Base-by-base conservation (phyloP, 805 yeast species). In the Monosporozyma aerobia region DNA sequence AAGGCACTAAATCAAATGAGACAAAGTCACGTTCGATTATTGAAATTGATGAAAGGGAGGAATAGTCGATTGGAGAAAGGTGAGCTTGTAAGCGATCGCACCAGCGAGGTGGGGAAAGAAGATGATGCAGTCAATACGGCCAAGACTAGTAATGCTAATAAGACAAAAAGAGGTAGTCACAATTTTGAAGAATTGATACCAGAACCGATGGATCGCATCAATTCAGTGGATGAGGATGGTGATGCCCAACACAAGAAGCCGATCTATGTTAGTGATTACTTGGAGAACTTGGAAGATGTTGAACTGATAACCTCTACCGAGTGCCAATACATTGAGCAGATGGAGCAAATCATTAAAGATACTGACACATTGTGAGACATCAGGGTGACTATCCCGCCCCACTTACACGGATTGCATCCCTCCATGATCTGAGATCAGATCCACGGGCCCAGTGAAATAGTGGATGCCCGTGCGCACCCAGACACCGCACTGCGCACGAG, bases 11-110 rank as follows among this genome's bases (percentile, higher is more conserved):
- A 66, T n/a, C 69, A 74, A 45, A 70, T 86, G 44, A 79, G 87
- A 56, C 60, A 64, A 10, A 72, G 81, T n/a, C 95, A 88, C 59
- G 58, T 75, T 19, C 73, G 70, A 39, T 63, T 82, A 55, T 60
- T 60, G 55, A 56, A 57, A 55, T 54, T 61, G 54, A 64, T 71
- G 73, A 67, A 64, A 64, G 64, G 59, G 50, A 60, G 64, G 48
- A 58, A 59, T 45, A 58, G 51, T 49, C 50, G 57, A 50, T 52
- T 56, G 44, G 47, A 51, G 51, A 43, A 53, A 19, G 40, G 44
- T 6, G 53, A 44, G 3, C 27, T 16, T 16, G 30, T 27, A 5
- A 46, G 23, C 5, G 37, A 48, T 29, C 9, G 25, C n/a, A n/a
- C n/a, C n/a, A 30, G 2, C 14, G 41, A 3, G 16, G n/a, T 22